phyloP scores from a whole-genome alignment of 441 rosid genomes.

The Euphorbia corollata region DNA sequence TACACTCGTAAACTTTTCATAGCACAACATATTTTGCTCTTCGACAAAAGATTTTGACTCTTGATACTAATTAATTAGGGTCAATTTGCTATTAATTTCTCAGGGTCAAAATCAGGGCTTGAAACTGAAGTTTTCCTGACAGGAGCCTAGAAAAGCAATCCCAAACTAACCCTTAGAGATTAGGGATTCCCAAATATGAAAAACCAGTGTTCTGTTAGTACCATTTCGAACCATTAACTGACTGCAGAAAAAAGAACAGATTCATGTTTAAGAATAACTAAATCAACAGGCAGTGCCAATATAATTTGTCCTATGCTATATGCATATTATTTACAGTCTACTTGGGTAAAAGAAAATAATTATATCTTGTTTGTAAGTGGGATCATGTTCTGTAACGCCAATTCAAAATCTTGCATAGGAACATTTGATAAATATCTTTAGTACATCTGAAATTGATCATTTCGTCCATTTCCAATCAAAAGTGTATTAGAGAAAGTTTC shows the following conservation, averaged over 20 bases:
- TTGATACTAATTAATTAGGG: no score
- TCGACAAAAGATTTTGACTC: no score
- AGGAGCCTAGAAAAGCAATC: no score
- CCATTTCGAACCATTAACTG: not conserved
- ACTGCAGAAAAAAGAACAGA: constrained; percentile 10
- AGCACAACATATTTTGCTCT: no score
- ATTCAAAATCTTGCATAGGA: not conserved
- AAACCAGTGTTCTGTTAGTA: not conserved
- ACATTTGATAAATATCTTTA: not conserved
- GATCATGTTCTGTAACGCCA: not conserved
- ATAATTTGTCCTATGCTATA: not conserved
- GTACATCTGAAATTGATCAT: not conserved
- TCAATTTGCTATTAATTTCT: no score
- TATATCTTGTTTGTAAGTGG: no score
- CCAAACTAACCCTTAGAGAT: no score
- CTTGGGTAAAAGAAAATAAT: no score
- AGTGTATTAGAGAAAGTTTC: not conserved
- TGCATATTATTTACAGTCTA: not conserved
- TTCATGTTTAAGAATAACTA: not conserved
- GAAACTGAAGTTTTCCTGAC: no score
- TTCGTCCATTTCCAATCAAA: not conserved
- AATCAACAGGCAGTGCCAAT: not conserved
- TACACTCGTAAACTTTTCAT: no score
- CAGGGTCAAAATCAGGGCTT: no score
- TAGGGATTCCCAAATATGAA: not conserved